Percentiles rank a stretch among this genome's conserved stretches.
Evolutionary conservation across 371 early-diverging fungal species (phyloP).

Genomic region (Mucor indicus): DNA sequence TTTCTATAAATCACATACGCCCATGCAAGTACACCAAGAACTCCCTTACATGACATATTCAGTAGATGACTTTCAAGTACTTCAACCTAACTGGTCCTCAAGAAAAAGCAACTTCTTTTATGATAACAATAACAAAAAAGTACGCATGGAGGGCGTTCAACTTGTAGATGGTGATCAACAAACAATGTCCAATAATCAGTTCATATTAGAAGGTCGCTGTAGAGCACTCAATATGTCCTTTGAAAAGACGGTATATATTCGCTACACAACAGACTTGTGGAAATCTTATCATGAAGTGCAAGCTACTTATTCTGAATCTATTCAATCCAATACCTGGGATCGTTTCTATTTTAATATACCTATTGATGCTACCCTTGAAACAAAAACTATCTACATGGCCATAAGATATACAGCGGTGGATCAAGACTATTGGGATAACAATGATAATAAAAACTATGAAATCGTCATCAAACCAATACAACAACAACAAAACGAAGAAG

Average conservation of each 20-base stretch:
- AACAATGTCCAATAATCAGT: constrained; percentile 13
- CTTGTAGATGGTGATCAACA: constrained; percentile 28
- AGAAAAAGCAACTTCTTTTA: constrained; percentile 6
- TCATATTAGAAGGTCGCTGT: constrained; percentile 53
- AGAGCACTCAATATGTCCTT: constrained; percentile 78
- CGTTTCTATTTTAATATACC: constrained; percentile 29
- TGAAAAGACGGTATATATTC: constrained; percentile 67
- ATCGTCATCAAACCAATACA: constrained; percentile 26
- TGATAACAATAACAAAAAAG: constrained; percentile 4
- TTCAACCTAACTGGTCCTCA: constrained; percentile 14
- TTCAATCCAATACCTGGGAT: constrained; percentile 39
- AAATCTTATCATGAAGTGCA: constrained; percentile 53
- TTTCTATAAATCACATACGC: constrained; percentile 31
- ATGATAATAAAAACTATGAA: constrained; percentile 69
- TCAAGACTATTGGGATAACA: constrained; percentile 81
- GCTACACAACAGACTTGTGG: constrained; percentile 76
- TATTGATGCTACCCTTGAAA: constrained; percentile 29
- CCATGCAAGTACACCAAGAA: constrained; percentile 41
- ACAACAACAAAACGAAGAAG: no score
- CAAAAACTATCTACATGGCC: constrained; percentile 25
- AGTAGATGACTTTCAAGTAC: constrained; percentile 10
- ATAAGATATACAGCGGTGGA: constrained; percentile 54
- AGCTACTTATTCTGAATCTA: constrained; percentile 55
- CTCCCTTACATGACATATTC: constrained; percentile 20
- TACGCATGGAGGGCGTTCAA: constrained; percentile 36